Evolutionary conservation across 2,329 filamentous ascomycete species (phyloP), one percentile per base, ranked within the genome.

Genomic region (Periconia digitata): DNA sequence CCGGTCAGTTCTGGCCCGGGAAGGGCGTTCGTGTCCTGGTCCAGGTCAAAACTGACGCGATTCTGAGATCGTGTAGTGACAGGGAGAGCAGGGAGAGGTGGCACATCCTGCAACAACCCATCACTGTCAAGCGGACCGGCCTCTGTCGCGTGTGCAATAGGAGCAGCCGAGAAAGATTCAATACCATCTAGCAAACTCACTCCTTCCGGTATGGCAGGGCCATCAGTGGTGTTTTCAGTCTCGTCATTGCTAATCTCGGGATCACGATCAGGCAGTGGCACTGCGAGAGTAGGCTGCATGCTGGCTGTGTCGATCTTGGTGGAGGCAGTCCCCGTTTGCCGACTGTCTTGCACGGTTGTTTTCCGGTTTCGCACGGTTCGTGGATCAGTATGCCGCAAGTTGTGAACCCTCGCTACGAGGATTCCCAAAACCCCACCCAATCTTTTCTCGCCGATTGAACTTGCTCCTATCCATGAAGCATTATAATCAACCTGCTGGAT

Each of bases 351-450:
- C 36, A 51, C 56, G 17, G 47, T 37, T 34, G 47, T 43, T 20
- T 44, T 50, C 2, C 44, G n/a, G 16, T 49, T 52, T 32, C 49
- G 54, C 18, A 47, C 41, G 6, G 47, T 50, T 12, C 47, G 43
- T 21, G 67, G 62, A 34, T 68, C 64, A 37, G 68, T 70, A 44
- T 72, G 64, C 29, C 74, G 71, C 69, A 79, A 70, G 49, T 89
- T 85, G 63, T 83, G 85, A 24, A 90, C 76, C 41, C 85, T 80
- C 1, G 85, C 85, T 2, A 89, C 80, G 0, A 90, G 69, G 7
- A 87, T 78, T 3, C 87, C 87, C 3, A 90, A 71, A 8, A 89
- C 81, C 12, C 87, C 86, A 6, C 86, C 86, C 5, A 88, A 69
- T 48, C 85, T 76, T 59, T 81, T 81, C 42, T 84, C 79, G n/a